Base-by-base conservation (phyloP, 139 green algal genomes). In the Chlamydomonas sphaeroides region DNA sequence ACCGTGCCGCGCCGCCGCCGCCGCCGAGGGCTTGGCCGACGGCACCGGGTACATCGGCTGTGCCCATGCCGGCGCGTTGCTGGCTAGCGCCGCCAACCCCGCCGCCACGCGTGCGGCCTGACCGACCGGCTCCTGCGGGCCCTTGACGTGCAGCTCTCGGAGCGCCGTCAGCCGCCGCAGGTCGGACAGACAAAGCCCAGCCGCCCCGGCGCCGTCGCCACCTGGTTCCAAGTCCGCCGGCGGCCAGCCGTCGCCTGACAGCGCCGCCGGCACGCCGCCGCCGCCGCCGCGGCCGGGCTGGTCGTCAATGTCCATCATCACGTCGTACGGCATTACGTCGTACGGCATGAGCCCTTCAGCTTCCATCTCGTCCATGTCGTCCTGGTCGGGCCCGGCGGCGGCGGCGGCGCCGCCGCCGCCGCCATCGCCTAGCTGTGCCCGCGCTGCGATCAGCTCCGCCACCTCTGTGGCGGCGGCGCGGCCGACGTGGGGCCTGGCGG, bases 61-160 rank as follows among this genome's bases (percentile, higher is more conserved):
- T n/a, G n/a, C n/a, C n/a, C n/a, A n/a, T n/a, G n/a, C n/a, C n/a
- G 14, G 45, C 45, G 10, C 71, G 14, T 57, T 23, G 3, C 23
- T 42, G 0, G 53, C 73, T 3, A 62, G 41, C 18, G 74, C 74
- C 36, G 41, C 59, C 39, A 80, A 20, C 0, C 38, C 57, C 59
- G 74, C 74, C 39, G 59, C 38, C 39, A 45, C n/a, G 1, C 74
- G 74, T 30, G 28, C 59, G 10, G 59, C 39, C 3, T 35, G 7
- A 0, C 59, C 59, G 41, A 71, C 74, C 25, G 61, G 38, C 45
- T 28, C 2, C 38, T 59, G n/a, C 25, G 59, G 41, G 0, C 74
- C 74, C 59, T 8, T 45, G 20, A 80, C 15, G 59, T 80, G 74
- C 57, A 80, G 57, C 74, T 80, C 59, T 5, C 74, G 38, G 0